Evolutionary conservation across 768 basidiomycete genomes (phyloP).

Genomic region (Xanthoconium purpureum): DNA sequence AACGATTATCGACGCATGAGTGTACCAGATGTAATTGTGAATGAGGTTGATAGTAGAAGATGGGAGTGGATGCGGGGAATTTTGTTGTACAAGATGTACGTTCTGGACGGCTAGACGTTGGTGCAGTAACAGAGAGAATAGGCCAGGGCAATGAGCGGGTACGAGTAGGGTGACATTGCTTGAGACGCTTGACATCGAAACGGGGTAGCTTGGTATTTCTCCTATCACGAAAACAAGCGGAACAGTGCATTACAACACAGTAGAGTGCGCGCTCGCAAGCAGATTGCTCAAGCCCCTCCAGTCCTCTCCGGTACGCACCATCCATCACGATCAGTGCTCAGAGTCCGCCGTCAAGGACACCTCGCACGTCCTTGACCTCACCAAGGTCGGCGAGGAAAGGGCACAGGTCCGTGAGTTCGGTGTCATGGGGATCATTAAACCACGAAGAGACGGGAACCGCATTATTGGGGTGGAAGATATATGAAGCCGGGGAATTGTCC

Average conservation of each 20-base stretch:
- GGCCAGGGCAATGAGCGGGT: not conserved
- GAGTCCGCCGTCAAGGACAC: constrained; percentile 83
- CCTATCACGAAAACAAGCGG: constrained; percentile 28
- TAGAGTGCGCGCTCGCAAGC: constrained; percentile 22
- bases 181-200: constrained; percentile 14
- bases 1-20: constrained; percentile 30
- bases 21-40: constrained; percentile 26
- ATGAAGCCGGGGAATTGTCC: constrained; percentile 98
- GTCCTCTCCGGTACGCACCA: constrained; percentile 22
- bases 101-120: constrained; percentile 11
- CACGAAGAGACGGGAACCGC: constrained; percentile 98
- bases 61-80: not conserved
- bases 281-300: constrained; percentile 13
- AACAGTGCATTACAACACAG: constrained; percentile 30
- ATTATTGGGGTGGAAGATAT: constrained; percentile 99
- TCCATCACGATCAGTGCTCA: constrained; percentile 33
- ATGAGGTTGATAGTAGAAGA: constrained; percentile 9
- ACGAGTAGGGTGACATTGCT: not conserved
- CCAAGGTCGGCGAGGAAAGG: constrained; percentile 90
- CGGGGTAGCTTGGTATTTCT: constrained; percentile 28
- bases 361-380: constrained; percentile 85
- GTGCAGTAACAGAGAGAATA: constrained; percentile 3
- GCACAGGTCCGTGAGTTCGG: constrained; percentile 92
- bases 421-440: constrained; percentile 99
- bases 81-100: constrained; percentile 25